A percentile compares a stretch with the other conserved stretches of the same genome.
Evolutionary conservation across 257 asterid genomes (phyloP).

Genomic region (Fraxinus excelsior): DNA sequence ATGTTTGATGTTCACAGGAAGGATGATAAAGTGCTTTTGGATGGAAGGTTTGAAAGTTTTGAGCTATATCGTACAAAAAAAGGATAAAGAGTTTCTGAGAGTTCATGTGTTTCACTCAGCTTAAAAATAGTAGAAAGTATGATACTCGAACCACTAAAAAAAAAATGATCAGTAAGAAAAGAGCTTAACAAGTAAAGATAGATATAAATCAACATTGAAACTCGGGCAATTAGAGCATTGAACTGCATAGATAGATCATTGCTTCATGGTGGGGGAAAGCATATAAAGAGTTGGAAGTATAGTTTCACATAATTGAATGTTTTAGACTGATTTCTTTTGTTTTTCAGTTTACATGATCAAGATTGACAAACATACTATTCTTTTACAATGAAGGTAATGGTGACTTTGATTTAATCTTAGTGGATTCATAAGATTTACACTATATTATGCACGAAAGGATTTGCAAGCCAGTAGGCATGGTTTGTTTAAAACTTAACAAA

Average conservation of each 20-base stretch:
- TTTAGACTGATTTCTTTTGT: too few species aligned
- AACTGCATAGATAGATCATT: background rate
- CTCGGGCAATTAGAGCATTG: background rate
- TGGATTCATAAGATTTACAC: background rate
- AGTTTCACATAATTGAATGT: too few species aligned
- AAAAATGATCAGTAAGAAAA: background rate
- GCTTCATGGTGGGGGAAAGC: background rate
- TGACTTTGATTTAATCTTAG: background rate
- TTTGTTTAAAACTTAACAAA: background rate
- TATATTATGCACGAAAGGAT: background rate
- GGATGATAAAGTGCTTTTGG: background rate
- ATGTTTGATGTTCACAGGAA: background rate
- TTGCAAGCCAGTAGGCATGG: background rate
- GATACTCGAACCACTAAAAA: background rate
- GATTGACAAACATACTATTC: background rate
- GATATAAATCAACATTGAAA: background rate
- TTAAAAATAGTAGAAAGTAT: background rate
- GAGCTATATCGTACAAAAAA: background rate
- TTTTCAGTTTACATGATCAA: too few species aligned
- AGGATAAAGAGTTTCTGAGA: background rate
- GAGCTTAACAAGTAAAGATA: background rate
- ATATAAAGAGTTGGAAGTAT: too few species aligned
- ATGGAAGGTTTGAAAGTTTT: background rate
- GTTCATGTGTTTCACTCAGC: background rate
- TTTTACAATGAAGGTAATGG: too few species aligned